These are phyloP conservation scores for Lithocarpus polystachyus DNA, from an alignment of 306 rosid genomes.

Conservation along the genomic window DNA sequence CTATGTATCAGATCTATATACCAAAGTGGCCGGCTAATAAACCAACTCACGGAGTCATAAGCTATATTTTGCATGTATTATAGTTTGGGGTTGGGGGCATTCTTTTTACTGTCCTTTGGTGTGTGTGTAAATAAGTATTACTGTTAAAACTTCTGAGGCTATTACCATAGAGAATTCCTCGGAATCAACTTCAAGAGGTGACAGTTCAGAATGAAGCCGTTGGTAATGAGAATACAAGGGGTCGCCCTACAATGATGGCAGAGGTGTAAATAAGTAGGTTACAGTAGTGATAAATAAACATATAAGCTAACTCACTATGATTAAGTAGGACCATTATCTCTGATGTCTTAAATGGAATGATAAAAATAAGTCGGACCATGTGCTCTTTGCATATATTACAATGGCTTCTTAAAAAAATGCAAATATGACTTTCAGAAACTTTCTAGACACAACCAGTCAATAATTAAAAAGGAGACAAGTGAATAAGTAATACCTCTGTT, in stretches of 20 bases:
- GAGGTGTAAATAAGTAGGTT: conserved; percentile 15
- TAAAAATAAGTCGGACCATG: neutral
- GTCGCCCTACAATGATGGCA: conserved; percentile 58
- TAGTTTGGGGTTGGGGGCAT: neutral
- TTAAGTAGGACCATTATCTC: neutral
- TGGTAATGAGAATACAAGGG: conserved; percentile 70
- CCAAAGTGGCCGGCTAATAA: conserved; percentile 3
- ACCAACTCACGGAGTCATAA: neutral
- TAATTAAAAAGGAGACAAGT: conserved; percentile 6
- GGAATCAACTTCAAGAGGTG: conserved; percentile 53
- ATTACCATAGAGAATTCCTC: conserved; percentile 80
- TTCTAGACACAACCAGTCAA: conserved; percentile 7
- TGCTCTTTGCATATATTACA: neutral
- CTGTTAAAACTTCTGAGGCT: conserved; percentile 2
- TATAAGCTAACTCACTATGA: neutral
- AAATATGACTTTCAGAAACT: neutral
- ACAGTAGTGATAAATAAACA: neutral
- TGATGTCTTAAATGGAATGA: neutral
- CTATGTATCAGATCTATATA: conserved; percentile 17
- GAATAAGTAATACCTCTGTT: conserved; percentile 53
- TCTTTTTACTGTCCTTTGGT: neutral
- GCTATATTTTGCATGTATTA: neutral
- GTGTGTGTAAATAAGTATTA: neutral
- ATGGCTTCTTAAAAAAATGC: neutral
- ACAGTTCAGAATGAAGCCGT: conserved; percentile 70